Evolutionary conservation across 352 stramenopile species (phyloP).

Genomic region (Globisporangium sylvaticum): DNA sequence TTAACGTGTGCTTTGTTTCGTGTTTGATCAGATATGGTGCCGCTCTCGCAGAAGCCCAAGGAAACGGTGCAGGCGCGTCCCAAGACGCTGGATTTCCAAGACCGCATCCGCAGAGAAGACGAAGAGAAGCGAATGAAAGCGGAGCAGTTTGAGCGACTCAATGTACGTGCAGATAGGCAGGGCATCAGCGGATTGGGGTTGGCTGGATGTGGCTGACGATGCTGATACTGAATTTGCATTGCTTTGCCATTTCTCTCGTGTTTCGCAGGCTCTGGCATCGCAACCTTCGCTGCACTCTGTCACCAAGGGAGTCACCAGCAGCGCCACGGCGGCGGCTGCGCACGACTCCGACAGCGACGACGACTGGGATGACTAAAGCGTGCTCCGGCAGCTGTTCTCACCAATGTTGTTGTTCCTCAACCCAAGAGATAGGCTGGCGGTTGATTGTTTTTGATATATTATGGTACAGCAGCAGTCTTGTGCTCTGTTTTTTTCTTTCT

Average conservation of each 20-base stretch:
- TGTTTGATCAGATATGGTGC: slow-evolving; percentile 38
- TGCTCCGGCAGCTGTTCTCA: background rate
- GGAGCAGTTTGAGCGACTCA: slow-evolving; percentile 67
- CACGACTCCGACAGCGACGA: slow-evolving; percentile 66
- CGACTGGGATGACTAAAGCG: slow-evolving; percentile 75
- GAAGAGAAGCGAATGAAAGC: slow-evolving; percentile 56
- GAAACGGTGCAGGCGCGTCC: slow-evolving; percentile 31
- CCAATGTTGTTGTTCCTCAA: background rate
- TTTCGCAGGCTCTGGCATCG: slow-evolving; percentile 40
- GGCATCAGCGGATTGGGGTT: background rate
- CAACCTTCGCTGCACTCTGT: slow-evolving; percentile 69
- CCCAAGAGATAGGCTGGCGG: slow-evolving; percentile 9
- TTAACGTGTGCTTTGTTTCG: background rate
- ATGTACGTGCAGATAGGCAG: slow-evolving; percentile 28
- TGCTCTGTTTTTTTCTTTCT: slow-evolving; percentile 1
- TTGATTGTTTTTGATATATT: slow-evolving; percentile 32
- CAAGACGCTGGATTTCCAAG: slow-evolving; percentile 74
- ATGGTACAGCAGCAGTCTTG: slow-evolving; percentile 32
- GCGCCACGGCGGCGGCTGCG: slow-evolving; percentile 6
- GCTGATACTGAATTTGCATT: background rate
- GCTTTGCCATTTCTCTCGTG: slow-evolving; percentile 1
- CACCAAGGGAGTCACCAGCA: slow-evolving; percentile 23
- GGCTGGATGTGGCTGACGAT: background rate
- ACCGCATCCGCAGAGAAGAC: slow-evolving; percentile 49
- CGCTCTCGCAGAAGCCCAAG: slow-evolving; percentile 53